Conservation (phyloP, 495 filamentous ascomycete species). For the Penicillium samsonianum region DNA sequence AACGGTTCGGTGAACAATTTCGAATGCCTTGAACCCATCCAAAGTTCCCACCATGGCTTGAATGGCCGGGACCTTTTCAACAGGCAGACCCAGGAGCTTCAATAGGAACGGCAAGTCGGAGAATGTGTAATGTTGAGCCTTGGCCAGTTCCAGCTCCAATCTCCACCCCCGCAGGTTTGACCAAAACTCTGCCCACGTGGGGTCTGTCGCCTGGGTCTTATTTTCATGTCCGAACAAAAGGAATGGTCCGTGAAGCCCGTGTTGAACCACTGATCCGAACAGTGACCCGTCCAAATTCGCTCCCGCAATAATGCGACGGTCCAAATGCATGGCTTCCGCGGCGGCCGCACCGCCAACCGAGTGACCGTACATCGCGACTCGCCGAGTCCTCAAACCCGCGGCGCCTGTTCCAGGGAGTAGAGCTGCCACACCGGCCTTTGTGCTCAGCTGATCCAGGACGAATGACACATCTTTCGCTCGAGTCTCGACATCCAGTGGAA, state of each 20-base stretch:
- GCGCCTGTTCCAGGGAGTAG: conserved; percentile 19
- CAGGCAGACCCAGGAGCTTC: background rate
- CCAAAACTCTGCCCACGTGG: conserved; percentile 33
- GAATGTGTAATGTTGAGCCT: conserved; percentile 30
- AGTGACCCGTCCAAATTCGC: conserved; percentile 50
- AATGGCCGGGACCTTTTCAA: background rate
- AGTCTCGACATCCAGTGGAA: conserved; percentile 17
- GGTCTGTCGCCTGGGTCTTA: conserved; percentile 22
- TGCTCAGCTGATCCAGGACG: conserved; percentile 36
- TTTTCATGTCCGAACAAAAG: conserved; percentile 29
- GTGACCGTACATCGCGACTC: conserved; percentile 50
- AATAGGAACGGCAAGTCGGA: conserved; percentile 51
- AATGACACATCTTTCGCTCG: conserved; percentile 40
- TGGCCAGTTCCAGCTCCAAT: conserved; percentile 27
- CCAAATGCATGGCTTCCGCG: conserved; percentile 38
- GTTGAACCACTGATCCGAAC: conserved; percentile 30
- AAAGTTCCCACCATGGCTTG: background rate
- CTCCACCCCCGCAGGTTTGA: conserved; percentile 26
- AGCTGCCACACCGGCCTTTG: conserved; percentile 9
- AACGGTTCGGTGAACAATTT: conserved; percentile 1
- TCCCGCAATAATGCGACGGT: conserved; percentile 45
- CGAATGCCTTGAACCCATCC: background rate
- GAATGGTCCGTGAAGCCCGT: conserved; percentile 32
- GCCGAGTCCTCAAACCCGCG: background rate
- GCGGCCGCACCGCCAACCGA: conserved; percentile 57